Percentiles rank a stretch among this genome's conserved stretches.
Evolutionary conservation across 2,329 filamentous ascomycete species (phyloP).

Genomic region (Diaporthe helianthi): DNA sequence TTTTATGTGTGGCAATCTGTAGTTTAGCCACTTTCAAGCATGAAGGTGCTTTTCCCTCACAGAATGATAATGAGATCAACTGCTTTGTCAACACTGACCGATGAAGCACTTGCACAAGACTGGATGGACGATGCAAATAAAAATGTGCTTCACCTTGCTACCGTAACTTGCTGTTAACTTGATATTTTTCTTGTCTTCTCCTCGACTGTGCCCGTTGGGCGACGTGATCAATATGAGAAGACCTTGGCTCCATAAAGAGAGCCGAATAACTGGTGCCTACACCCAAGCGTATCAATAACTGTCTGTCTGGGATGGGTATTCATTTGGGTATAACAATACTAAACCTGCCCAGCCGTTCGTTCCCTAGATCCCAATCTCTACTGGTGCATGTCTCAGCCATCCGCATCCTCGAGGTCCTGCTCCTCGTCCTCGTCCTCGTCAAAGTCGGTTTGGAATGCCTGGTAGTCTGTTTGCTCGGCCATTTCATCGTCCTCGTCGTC

Average conservation of each 20-base stretch:
- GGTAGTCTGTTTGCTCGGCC: slow-evolving; percentile 29
- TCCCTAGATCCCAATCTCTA: neutral
- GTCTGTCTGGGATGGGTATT: neutral
- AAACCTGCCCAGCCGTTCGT: neutral
- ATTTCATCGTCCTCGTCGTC: slow-evolving; percentile 41
- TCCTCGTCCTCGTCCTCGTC: slow-evolving; percentile 37
- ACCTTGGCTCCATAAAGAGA: too few species aligned
- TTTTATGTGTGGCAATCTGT: neutral
- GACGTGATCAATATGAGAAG: neutral
- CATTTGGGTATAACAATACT: neutral
- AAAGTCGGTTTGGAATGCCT: slow-evolving; percentile 36
- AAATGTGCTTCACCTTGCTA: neutral
- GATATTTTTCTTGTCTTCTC: too few species aligned
- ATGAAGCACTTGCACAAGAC: neutral
- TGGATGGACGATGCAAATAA: too few species aligned
- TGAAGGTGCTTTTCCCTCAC: too few species aligned
- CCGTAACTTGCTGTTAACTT: too few species aligned
- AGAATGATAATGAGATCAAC: neutral
- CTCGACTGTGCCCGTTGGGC: too few species aligned
- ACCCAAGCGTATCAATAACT: neutral
- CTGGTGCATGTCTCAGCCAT: neutral
- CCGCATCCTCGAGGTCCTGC: slow-evolving; percentile 32
- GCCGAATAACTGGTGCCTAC: too few species aligned
- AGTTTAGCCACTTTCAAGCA: too few species aligned
- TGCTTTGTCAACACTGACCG: too few species aligned